Evolutionary conservation across 371 early-diverging fungal genomes (phyloP), one percentile per base, ranked within the genome.

Genomic region (Zancudomyces culisetae): DNA sequence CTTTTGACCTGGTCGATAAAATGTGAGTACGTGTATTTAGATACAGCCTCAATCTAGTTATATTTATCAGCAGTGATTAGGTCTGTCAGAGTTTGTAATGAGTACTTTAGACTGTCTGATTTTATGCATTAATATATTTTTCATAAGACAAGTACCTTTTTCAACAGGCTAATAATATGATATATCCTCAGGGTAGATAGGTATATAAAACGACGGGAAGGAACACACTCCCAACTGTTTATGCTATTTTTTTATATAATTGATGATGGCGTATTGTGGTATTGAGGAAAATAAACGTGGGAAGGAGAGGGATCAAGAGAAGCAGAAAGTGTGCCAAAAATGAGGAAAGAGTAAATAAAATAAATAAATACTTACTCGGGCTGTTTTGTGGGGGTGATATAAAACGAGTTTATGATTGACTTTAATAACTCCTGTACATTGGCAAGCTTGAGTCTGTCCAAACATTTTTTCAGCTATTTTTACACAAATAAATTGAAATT

Each of bases 1-100:
- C 26, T 20, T 12, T n/a, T n/a, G 18, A 47, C 48, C 27, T 47
- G 48, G 18, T 47, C 48, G n/a, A 47, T 47, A 27, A 47, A 47
- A 22, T 26, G 22, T 3, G 6, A 12, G n/a, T 47, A 47, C 24
- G 27, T 12, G n/a, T 27, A 26, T 27, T 47, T 2, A 27, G 10
- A 47, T n/a, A 24, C 3, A 8, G n/a, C 18, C 48, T 24, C 26
- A 27, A 47, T 27, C 48, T 24, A 47, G 2, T 26, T 22, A 20
- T 23, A 26, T 23, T 22, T 6, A 47, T 22, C 21, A 18, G 18
- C 18, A 47, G 18, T 22, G 18, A 43, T n/a, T n/a, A n/a, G n/a
- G n/a, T n/a, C n/a, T n/a, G n/a, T n/a, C n/a, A n/a, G n/a, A n/a
- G n/a, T n/a, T n/a, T n/a, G n/a, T n/a, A n/a, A n/a, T n/a, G n/a